Evolutionary conservation across 1,284 basidiomycete species (phyloP), one percentile per base, ranked within the genome.

Genomic region (Malassezia pachydermatis): DNA sequence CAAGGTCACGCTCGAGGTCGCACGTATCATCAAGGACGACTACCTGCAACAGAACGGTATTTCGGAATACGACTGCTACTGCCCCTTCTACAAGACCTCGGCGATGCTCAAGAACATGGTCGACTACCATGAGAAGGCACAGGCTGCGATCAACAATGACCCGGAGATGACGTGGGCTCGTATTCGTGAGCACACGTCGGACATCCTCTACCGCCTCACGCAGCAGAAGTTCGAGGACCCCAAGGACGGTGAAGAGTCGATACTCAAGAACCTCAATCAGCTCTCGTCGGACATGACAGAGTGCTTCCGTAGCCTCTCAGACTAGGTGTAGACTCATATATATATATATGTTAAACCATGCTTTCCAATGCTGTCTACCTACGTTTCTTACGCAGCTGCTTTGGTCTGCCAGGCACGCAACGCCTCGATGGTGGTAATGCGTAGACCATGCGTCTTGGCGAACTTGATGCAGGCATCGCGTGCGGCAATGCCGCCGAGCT

Each of bases 21-120:
- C 92, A 13, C 80, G 86, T 46, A 88, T 98, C 84, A 80, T 98
- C 67, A 98, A 74, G 66, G 69, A 95, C 65, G 94, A 99, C 75
- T 98, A 94, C 77, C 76, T 98, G 70, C 90, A 95, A 74, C 92
- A 99, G 76, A 96, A 98, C 71, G 94, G 94, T 70, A 95, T 96
- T 79, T 88, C 86, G 73, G 86, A 89, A 72, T 96, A 95, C 72
- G 92, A 96, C 74, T 81, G 88, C 48, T 96, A 80, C 77, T 99
- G 94, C 70, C 94, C 94, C 20, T 96, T 98, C 49, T 72, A 68
- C 63, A 73, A 69, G 59, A 70, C 92, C 39, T 84, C 82, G 51
- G 87, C 81, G 45, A 99, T 99, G 94, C 76, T 98, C 68, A 82
- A 81, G 70, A 94, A 94, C 76, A 88, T 95, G 73, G 86, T 96